These are phyloP conservation scores for Ceratobasidium sp. DNA, from an alignment of 1,284 basidiomycete genomes.

Conservation along the genomic window DNA sequence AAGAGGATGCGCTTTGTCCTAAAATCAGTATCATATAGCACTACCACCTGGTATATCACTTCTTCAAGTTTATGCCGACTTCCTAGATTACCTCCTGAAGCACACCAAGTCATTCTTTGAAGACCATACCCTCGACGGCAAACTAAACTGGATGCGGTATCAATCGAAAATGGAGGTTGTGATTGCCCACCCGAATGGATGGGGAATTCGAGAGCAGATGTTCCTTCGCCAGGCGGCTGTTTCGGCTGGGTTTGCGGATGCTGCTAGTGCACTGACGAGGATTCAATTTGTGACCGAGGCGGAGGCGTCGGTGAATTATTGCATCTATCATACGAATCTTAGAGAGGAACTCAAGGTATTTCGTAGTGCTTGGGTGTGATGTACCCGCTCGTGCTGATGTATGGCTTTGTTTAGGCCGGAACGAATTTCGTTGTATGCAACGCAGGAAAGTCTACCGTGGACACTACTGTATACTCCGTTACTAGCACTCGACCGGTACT, in stretches of 20 bases:
- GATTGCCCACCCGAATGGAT: conserved; percentile 43
- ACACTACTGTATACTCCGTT: conserved; percentile 46
- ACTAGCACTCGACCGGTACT: conserved; percentile 9
- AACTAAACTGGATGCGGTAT: conserved; percentile 31
- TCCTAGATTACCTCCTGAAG: conserved; percentile 24
- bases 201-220: conserved; percentile 36
- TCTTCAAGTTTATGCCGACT: conserved; percentile 31
- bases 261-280: conserved; percentile 3
- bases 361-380: no score
- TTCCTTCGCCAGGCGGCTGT: conserved; percentile 29
- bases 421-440: conserved; percentile 44
- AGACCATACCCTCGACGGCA: conserved; percentile 24
- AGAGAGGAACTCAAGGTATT: not conserved
- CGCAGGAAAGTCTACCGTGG: conserved; percentile 48
- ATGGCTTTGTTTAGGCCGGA: conserved; percentile 8
- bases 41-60: conserved; percentile 19
- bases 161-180: conserved; percentile 14
- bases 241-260: conserved; percentile 2
- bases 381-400: no score
- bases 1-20: not conserved
- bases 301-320: conserved; percentile 47
- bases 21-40: not conserved
- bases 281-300: conserved; percentile 44
- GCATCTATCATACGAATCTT: conserved; percentile 35
- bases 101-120: conserved; percentile 35